These are phyloP conservation scores for Rhodotorula toruloides DNA, from an alignment of 768 basidiomycete species.

Conservation along the genomic window DNA sequence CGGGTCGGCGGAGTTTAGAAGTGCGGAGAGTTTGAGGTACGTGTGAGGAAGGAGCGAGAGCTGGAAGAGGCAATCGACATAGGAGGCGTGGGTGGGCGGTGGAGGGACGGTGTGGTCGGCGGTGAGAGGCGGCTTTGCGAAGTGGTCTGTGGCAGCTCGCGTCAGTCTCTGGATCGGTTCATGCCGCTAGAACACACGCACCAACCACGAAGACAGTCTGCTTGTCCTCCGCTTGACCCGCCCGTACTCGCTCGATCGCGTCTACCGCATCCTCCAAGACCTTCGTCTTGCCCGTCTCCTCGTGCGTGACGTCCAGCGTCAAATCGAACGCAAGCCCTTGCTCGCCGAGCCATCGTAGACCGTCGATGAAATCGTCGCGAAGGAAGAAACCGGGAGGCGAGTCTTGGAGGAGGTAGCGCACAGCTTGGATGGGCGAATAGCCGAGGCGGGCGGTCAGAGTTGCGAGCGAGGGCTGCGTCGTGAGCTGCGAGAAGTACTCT, in stretches of 20 bases:
- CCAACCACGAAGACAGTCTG: slow-evolving; percentile 33
- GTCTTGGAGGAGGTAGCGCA: slow-evolving; percentile 35
- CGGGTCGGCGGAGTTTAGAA: slow-evolving; percentile 20
- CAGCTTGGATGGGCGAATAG: slow-evolving; percentile 14
- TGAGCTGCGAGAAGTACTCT: slow-evolving; percentile 10
- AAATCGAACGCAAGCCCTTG: slow-evolving; percentile 29
- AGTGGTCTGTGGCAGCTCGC: slow-evolving; percentile 24
- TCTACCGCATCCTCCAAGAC: slow-evolving; percentile 33
- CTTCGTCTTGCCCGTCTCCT: slow-evolving; percentile 6
- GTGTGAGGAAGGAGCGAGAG: slow-evolving; percentile 30
- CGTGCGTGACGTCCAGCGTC: slow-evolving; percentile 27
- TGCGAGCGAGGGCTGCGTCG: slow-evolving; percentile 16
- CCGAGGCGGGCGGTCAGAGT: slow-evolving; percentile 10
- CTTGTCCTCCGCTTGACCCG: slow-evolving; percentile 2
- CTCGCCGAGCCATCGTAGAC: slow-evolving; percentile 21
- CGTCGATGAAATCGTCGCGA: slow-evolving; percentile 11
- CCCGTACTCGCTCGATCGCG: slow-evolving; percentile 19
- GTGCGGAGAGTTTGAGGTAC: slow-evolving; percentile 33
- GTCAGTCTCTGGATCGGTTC: neutral
- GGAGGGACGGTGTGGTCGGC: neutral
- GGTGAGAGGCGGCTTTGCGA: slow-evolving; percentile 29
- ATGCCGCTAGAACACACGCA: neutral
- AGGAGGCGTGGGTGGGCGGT: slow-evolving; percentile 1
- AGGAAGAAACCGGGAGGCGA: slow-evolving; percentile 27
- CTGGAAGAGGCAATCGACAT: slow-evolving; percentile 21